These are phyloP conservation scores for Elsinoe ampelina DNA, from an alignment of 2,329 filamentous ascomycete species.

Conservation along the genomic window DNA sequence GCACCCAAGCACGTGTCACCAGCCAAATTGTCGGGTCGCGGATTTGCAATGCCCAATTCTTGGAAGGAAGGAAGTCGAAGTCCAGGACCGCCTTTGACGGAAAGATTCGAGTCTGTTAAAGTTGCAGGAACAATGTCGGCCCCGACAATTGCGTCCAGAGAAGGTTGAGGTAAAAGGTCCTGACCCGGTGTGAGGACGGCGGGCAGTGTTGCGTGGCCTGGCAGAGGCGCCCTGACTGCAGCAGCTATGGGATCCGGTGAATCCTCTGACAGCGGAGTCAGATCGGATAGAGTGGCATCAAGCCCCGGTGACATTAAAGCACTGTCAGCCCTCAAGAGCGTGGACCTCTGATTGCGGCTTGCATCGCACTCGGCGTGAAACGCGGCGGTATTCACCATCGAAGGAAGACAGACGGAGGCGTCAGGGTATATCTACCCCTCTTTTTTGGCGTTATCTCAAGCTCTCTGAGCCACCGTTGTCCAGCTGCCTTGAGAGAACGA, in stretches of 20 bases:
- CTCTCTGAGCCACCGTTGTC: conserved; percentile 1
- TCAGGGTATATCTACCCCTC: background rate
- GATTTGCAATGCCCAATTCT: conserved; percentile 40
- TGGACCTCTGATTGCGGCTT: background rate
- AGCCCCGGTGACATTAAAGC: background rate
- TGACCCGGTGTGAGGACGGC: background rate
- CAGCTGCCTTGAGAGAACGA: background rate
- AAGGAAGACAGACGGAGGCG: background rate
- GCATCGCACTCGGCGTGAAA: conserved; percentile 6
- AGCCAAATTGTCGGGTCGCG: conserved; percentile 34
- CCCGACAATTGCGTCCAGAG: conserved; percentile 15
- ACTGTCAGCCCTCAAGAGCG: background rate
- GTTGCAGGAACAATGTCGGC: conserved; percentile 14
- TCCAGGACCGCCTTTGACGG: conserved; percentile 25
- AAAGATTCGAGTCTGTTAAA: background rate
- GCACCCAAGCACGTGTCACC: conserved; percentile 7
- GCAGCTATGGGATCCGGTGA: conserved; percentile 3
- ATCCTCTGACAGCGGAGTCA: background rate
- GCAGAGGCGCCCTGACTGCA: background rate
- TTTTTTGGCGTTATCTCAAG: conserved; percentile 10
- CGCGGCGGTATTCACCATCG: conserved; percentile 1
- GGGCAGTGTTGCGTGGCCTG: conserved; percentile 7
- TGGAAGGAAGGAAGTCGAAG: conserved; percentile 48
- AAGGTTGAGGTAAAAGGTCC: conserved; percentile 1
- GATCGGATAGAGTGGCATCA: background rate